Evolutionary conservation across 768 basidiomycete species (phyloP).

Genomic region (Omphalotus guepiniiformis): DNA sequence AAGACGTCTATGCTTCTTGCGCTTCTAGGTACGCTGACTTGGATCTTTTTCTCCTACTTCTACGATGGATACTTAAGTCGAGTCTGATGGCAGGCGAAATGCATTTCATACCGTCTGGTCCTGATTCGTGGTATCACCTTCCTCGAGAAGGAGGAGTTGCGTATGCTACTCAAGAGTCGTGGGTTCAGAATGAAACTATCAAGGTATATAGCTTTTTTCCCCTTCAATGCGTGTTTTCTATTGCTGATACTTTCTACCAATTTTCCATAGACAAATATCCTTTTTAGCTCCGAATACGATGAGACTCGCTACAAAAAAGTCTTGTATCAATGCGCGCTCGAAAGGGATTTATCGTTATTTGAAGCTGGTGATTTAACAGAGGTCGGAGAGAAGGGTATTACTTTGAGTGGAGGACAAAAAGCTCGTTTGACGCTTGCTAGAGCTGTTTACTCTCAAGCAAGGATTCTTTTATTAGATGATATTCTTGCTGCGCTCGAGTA

Average conservation of each 20-base stretch:
- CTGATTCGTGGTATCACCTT: conserved; percentile 44
- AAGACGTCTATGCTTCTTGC: conserved; percentile 47
- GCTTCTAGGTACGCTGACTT: conserved; percentile 25
- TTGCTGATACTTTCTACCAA: no score
- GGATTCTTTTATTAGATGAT: conserved; percentile 43
- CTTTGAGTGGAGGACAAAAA: conserved; percentile 40
- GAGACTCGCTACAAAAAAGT: conserved; percentile 36
- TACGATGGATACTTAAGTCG: not conserved
- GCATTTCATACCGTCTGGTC: conserved; percentile 36
- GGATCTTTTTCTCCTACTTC: not conserved
- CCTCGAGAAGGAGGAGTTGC: conserved; percentile 51
- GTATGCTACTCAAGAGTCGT: conserved; percentile 60
- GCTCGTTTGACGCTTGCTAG: conserved; percentile 39
- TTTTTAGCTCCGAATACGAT: conserved; percentile 38
- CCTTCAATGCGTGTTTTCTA: not conserved
- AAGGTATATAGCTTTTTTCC: conserved; percentile 20
- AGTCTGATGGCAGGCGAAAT: conserved; percentile 31
- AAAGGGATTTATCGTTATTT: conserved; percentile 37
- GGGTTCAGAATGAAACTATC: conserved; percentile 60
- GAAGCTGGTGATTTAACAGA: conserved; percentile 39
- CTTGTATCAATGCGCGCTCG: conserved; percentile 32
- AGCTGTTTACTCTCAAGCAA: conserved; percentile 40
- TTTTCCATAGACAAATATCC: no score
- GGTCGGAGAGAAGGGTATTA: conserved; percentile 55
- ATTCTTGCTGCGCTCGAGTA: conserved; percentile 35